A percentile compares a stretch with the other conserved stretches of the same genome.
phyloP scores from a whole-genome alignment of 257 asterid genomes.

The Paraleonurus japonicus region DNA sequence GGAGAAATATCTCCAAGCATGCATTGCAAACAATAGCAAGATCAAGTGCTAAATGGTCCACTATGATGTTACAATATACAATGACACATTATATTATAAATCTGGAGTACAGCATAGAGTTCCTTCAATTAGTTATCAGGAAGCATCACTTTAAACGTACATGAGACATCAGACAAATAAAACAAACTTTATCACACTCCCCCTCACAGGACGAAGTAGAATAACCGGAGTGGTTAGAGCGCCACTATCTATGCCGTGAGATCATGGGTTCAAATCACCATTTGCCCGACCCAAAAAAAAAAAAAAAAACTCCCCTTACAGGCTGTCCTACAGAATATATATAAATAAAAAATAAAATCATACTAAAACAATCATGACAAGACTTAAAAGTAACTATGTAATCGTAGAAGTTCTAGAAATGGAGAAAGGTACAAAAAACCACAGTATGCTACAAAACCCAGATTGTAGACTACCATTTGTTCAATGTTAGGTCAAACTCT shows the following conservation, averaged over 20 bases:
- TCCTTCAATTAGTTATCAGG: neutral
- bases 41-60: neutral
- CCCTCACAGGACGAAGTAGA: no score
- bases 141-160: neutral
- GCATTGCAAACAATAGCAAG: slow-evolving; percentile 1
- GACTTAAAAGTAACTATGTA: neutral
- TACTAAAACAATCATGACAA: slow-evolving; percentile 5
- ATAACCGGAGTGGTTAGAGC: no score
- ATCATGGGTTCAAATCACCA: no score
- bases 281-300: no score
- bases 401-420: neutral
- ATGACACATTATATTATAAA: neutral
- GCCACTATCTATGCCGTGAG: no score
- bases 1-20: neutral
- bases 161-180: slow-evolving; percentile 11
- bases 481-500: neutral
- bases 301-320: no score
- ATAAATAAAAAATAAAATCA: neutral
- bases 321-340: neutral
- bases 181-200: neutral
- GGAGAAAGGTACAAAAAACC: neutral
- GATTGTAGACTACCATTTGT: neutral
- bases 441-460: neutral
- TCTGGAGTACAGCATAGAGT: neutral
- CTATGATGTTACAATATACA: neutral